Evolutionary conservation across 108 stramenopile species (phyloP).

Genomic region (Fragilaria radians): DNA sequence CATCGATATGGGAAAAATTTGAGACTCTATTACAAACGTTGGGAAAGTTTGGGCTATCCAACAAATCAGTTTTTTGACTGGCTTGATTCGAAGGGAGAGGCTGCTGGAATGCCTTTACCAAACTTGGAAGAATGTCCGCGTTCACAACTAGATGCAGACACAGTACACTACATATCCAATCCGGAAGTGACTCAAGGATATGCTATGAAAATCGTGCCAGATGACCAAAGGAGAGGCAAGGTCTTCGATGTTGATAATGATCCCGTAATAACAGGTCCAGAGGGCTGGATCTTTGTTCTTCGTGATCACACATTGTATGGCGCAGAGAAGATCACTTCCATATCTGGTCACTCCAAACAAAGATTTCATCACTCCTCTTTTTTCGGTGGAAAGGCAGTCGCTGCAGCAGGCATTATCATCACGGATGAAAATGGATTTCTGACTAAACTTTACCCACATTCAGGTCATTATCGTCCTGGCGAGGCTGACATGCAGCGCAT

Average conservation of each 20-base stretch:
- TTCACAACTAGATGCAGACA: conserved; percentile 69
- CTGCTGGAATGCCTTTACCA: conserved; percentile 53
- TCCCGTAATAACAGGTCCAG: conserved; percentile 67
- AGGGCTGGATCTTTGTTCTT: conserved; percentile 90
- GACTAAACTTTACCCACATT: conserved; percentile 83
- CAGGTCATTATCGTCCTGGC: conserved; percentile 88
- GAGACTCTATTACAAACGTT: conserved; percentile 81
- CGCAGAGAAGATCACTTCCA: conserved; percentile 71
- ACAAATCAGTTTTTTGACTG: conserved; percentile 83
- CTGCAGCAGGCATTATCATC: conserved; percentile 88
- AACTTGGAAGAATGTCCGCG: conserved; percentile 66
- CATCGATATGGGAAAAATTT: conserved; percentile 93
- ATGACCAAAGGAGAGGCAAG: conserved; percentile 41
- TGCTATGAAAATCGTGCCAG: conserved; percentile 41
- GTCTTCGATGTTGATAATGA: conserved; percentile 40
- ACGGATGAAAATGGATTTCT: conserved; percentile 72
- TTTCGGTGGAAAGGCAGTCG: conserved; percentile 82
- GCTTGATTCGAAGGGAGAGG: conserved; percentile 80
- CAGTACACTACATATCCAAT: conserved; percentile 73
- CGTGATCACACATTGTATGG: conserved; percentile 81
- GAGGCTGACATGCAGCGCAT: conserved; percentile 85
- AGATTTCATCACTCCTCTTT: conserved; percentile 95
- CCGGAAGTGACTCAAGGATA: conserved; percentile 49
- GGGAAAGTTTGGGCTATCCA: conserved; percentile 68
- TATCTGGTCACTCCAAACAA: conserved; percentile 44